A percentile compares a stretch with the other conserved stretches of the same genome.
Conservation (phyloP, 768 basidiomycete genomes). For the Coprinellus micaceus region DNA sequence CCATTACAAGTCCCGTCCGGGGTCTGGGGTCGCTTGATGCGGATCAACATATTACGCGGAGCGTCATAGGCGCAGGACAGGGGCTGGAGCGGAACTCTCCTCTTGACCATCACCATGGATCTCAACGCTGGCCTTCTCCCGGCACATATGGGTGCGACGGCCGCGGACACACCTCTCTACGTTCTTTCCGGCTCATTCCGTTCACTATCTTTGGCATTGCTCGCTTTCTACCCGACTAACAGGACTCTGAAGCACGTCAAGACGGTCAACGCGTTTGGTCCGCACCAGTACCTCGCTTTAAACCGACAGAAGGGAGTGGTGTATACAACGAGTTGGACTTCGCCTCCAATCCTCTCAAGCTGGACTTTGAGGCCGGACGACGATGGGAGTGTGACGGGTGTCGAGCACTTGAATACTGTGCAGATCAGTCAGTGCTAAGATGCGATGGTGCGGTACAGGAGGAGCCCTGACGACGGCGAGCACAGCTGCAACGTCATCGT, state of each 20-base stretch:
- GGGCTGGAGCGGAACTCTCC: not conserved
- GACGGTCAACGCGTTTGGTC: slow-evolving; percentile 42
- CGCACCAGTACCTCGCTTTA: slow-evolving; percentile 48
- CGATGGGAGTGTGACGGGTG: slow-evolving; percentile 20
- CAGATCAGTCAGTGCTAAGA: slow-evolving; percentile 39
- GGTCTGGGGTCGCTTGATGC: not conserved
- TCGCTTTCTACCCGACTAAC: slow-evolving; percentile 43
- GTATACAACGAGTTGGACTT: slow-evolving; percentile 51
- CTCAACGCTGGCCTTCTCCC: not conserved
- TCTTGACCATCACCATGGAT: not conserved
- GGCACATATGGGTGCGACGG: slow-evolving; percentile 8
- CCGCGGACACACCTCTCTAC: slow-evolving; percentile 19
- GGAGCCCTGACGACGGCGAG: not conserved
- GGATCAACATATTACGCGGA: not conserved
- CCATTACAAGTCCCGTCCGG: not conserved
- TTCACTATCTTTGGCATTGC: slow-evolving; percentile 46
- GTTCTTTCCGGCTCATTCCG: slow-evolving; percentile 50
- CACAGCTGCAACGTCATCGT: slow-evolving; percentile 52
- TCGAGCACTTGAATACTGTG: slow-evolving; percentile 40
- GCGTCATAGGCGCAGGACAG: not conserved
- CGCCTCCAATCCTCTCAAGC: slow-evolving; percentile 42
- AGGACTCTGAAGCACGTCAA: slow-evolving; percentile 37
- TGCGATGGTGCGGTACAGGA: too few species aligned
- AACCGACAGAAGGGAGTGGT: slow-evolving; percentile 32
- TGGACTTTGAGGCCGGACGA: slow-evolving; percentile 36